Percentiles rank a stretch among this genome's conserved stretches.
phyloP scores from a whole-genome alignment of 2,329 filamentous ascomycete species.

The Talaromyces sp. region DNA sequence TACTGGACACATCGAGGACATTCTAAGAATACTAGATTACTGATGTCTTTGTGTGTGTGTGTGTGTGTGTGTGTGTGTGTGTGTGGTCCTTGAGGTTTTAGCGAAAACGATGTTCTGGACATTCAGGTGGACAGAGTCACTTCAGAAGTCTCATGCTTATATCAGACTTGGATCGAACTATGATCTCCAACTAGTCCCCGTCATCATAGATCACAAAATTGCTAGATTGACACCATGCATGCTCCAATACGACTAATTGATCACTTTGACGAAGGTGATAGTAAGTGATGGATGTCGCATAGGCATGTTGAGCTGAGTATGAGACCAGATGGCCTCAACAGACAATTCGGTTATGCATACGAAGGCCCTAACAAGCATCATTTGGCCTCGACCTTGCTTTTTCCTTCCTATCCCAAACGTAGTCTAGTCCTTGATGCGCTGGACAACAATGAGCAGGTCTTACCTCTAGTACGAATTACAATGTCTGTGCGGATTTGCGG shows the following conservation, averaged over 20 bases:
- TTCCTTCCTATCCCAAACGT: not conserved
- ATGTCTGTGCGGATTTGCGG: conserved; percentile 18
- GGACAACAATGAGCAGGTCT: conserved; percentile 2
- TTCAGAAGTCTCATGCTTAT: not conserved
- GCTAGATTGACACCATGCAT: not conserved
- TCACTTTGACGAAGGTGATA: not conserved
- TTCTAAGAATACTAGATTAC: not conserved
- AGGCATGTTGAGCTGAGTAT: not conserved
- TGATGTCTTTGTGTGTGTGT: not conserved
- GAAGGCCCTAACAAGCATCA: not conserved
- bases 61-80: too few species aligned
- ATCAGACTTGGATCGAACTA: not conserved
- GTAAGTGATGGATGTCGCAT: not conserved
- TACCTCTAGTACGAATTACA: not conserved
- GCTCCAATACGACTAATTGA: not conserved
- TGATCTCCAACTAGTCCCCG: not conserved
- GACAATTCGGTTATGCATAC: not conserved
- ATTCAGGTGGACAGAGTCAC: not conserved
- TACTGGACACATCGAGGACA: not conserved
- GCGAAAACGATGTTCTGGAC: not conserved
- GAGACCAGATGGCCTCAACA: not conserved
- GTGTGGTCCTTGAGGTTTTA: not conserved
- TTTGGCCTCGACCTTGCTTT: not conserved
- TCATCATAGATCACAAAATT: not conserved
- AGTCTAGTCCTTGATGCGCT: conserved; percentile 8